phyloP scores from a whole-genome alignment of 768 basidiomycete genomes.

The Dioszegia crocea region DNA sequence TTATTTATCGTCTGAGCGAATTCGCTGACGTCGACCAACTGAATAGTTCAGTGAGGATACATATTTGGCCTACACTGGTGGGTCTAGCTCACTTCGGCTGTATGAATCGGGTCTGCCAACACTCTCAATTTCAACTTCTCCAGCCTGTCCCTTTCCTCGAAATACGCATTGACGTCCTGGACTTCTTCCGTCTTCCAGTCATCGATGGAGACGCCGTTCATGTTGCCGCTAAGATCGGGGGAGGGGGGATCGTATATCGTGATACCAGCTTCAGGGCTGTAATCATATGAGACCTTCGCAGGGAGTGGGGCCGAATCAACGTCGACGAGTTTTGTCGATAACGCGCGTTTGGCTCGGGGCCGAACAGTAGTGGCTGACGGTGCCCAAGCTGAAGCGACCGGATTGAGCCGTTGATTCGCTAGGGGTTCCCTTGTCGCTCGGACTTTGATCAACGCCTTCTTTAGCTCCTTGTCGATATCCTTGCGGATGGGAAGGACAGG shows the following conservation, averaged over 20 bases:
- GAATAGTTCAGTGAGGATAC: background rate
- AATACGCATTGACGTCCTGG: conserved; percentile 1
- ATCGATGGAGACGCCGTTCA: background rate
- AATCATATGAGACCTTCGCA: background rate
- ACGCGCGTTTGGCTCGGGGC: background rate
- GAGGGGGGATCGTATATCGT: background rate
- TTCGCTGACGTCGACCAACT: conserved; percentile 1
- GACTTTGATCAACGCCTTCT: background rate
- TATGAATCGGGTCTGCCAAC: background rate
- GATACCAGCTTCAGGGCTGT: background rate
- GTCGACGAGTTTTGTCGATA: background rate
- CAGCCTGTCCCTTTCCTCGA: background rate
- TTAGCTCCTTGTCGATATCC: too few species aligned
- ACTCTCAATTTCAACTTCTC: background rate
- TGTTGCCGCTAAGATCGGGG: background rate
- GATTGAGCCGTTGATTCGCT: background rate
- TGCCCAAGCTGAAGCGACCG: background rate
- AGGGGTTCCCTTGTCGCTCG: background rate
- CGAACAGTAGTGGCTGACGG: background rate
- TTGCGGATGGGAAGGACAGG: background rate
- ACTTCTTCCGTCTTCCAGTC: background rate
- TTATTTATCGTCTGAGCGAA: background rate
- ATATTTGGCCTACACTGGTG: background rate
- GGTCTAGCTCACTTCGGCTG: background rate
- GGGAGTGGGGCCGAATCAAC: background rate